phyloP scores from a whole-genome alignment of 176 grass and related monocot genomes.

The Carex parvula region DNA sequence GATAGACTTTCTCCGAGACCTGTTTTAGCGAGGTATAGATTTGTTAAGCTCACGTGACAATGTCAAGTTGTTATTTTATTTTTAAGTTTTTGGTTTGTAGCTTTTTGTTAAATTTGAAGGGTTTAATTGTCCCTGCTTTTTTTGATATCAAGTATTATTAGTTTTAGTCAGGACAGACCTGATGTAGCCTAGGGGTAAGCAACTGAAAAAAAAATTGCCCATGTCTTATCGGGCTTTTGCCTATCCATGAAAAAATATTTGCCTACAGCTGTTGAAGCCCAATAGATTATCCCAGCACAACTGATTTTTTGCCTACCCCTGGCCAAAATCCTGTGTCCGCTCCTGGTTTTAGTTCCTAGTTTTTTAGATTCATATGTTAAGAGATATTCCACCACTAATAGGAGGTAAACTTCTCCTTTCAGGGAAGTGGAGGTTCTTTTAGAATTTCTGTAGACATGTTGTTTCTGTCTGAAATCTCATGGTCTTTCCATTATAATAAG shows the following conservation, averaged over 20 bases:
- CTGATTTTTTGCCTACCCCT: too few relatives aligned
- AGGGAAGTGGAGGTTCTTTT: not conserved
- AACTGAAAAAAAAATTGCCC: too few relatives aligned
- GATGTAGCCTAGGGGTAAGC: too few relatives aligned
- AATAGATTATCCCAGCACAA: too few relatives aligned
- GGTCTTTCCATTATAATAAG: not conserved
- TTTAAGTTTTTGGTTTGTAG: not conserved
- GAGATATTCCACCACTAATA: not conserved
- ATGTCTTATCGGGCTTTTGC: too few relatives aligned
- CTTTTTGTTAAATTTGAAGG: not conserved
- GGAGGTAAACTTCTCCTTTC: not conserved
- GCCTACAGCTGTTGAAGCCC: too few relatives aligned
- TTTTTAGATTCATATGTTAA: not conserved
- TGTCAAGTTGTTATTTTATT: not conserved
- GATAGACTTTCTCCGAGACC: slow-evolving; percentile 73
- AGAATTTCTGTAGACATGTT: not conserved
- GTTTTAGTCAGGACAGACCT: not conserved
- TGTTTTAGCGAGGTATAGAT: slow-evolving; percentile 71
- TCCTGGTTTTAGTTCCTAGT: not conserved
- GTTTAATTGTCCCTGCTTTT: not conserved
- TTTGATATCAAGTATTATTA: not conserved
- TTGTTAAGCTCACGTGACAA: not conserved
- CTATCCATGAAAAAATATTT: too few relatives aligned
- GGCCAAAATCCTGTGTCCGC: too few relatives aligned
- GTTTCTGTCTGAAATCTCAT: not conserved